Evolutionary conservation across 768 basidiomycete genomes (phyloP).

Genomic region (Termitomyces sp.): DNA sequence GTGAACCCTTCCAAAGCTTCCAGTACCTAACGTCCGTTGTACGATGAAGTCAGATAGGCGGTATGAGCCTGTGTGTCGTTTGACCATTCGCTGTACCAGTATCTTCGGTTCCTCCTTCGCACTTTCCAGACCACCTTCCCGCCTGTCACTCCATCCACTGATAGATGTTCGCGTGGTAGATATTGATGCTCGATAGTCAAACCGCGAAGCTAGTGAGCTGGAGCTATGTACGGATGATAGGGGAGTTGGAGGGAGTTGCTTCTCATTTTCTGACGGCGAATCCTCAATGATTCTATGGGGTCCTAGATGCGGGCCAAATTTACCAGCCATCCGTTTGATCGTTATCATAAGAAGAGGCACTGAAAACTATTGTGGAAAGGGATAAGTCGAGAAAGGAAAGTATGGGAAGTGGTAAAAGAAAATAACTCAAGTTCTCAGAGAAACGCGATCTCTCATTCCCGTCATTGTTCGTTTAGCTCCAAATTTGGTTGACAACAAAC

Average conservation of each 20-base stretch:
- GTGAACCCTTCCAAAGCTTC: slow-evolving; percentile 97
- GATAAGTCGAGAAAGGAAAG: slow-evolving; percentile 8
- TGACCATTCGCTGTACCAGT: slow-evolving; percentile 21
- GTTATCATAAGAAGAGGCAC: slow-evolving; percentile 16
- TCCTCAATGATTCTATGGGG: slow-evolving; percentile 22
- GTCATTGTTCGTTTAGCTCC: slow-evolving; percentile 24
- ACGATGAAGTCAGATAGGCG: slow-evolving; percentile 74
- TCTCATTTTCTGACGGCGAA: slow-evolving; percentile 10
- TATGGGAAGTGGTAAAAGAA: slow-evolving; percentile 6
- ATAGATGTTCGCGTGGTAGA: slow-evolving; percentile 63
- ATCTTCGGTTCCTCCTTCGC: slow-evolving; percentile 23
- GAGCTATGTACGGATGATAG: slow-evolving; percentile 28
- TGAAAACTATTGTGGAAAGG: slow-evolving; percentile 3
- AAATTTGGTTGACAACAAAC: slow-evolving; percentile 10
- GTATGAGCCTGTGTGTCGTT: slow-evolving; percentile 62
- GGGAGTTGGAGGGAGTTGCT: slow-evolving; percentile 21
- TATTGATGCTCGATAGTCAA: slow-evolving; percentile 61
- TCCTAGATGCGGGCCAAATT: slow-evolving; percentile 36
- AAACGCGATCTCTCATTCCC: slow-evolving; percentile 11
- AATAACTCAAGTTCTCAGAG: slow-evolving; percentile 7
- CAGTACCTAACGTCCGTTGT: slow-evolving; percentile 84
- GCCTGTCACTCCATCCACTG: slow-evolving; percentile 41
- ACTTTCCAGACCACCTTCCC: slow-evolving; percentile 29
- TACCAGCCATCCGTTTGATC: slow-evolving; percentile 50
- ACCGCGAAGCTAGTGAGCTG: slow-evolving; percentile 26